Evolutionary conservation across 1,284 basidiomycete species (phyloP).

Genomic region (Moesziomyces antarcticus): DNA sequence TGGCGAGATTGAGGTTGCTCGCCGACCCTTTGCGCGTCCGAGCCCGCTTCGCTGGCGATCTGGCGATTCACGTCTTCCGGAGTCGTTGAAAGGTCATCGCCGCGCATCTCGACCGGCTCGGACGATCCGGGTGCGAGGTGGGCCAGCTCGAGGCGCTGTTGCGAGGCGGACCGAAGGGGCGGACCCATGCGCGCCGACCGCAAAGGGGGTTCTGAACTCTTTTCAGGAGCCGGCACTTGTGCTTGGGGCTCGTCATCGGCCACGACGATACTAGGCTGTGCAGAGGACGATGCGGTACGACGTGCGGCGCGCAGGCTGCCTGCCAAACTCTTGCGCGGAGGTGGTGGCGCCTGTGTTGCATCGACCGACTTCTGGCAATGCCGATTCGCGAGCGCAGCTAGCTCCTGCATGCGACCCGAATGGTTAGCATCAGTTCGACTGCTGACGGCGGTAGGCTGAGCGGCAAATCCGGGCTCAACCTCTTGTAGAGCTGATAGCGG

Average conservation of each 20-base stretch:
- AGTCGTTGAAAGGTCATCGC: constrained; percentile 27
- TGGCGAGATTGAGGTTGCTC: too few relatives aligned
- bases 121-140: constrained; percentile 6
- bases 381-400: constrained; percentile 36
- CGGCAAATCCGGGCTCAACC: constrained; percentile 1
- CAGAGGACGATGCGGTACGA: constrained; percentile 21
- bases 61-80: constrained; percentile 40
- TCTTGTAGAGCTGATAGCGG: constrained; percentile 17
- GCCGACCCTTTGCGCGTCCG: background rate
- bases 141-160: constrained; percentile 26
- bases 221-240: background rate
- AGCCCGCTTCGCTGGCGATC: constrained; percentile 16
- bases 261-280: background rate
- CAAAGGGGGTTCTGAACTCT: background rate
- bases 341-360: constrained; percentile 3
- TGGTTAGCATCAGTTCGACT: background rate
- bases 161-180: constrained; percentile 37
- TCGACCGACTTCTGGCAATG: constrained; percentile 1
- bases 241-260: constrained; percentile 13
- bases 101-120: background rate
- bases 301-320: constrained; percentile 40
- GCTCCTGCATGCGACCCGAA: constrained; percentile 40
- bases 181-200: constrained; percentile 29
- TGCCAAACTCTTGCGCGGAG: constrained; percentile 43
- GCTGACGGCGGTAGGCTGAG: background rate